Evolutionary conservation across 257 asterid species (phyloP).

Genomic region (Solanum lycopersicoides): DNA sequence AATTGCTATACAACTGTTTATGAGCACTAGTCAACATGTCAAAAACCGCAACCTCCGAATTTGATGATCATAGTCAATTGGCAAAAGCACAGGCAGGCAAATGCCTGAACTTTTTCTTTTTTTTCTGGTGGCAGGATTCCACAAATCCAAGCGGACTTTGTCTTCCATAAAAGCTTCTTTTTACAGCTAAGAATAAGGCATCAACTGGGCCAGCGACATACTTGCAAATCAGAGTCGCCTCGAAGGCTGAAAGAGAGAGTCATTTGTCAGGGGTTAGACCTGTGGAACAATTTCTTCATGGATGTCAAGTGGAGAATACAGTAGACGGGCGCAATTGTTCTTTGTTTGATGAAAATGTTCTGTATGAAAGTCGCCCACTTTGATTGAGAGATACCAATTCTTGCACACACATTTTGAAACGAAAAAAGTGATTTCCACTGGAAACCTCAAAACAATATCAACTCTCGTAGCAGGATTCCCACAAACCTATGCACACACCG

Average conservation of each 20-base stretch:
- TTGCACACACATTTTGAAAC: constrained; percentile 29
- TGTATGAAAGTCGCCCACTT: constrained; percentile 10
- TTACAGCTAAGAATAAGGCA: neutral
- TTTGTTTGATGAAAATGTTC: constrained; percentile 14
- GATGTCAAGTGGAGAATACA: neutral
- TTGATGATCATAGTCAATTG: too few relatives aligned
- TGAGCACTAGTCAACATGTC: too few relatives aligned
- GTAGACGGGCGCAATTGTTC: constrained; percentile 16
- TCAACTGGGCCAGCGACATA: neutral
- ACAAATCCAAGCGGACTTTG: neutral
- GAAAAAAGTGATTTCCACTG: too few relatives aligned
- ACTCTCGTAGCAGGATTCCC: constrained; percentile 28
- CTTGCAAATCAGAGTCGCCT: neutral
- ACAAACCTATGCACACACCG: constrained; percentile 11
- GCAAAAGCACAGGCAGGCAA: too few relatives aligned
- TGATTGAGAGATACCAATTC: constrained; percentile 17
- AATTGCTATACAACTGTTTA: too few relatives aligned
- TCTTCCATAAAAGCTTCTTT: neutral
- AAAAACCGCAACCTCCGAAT: too few relatives aligned
- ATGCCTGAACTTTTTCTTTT: too few relatives aligned
- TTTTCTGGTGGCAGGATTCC: neutral
- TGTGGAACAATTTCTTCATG: neutral
- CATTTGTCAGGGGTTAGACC: too few relatives aligned
- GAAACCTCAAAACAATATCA: too few relatives aligned
- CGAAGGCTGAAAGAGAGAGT: too few relatives aligned